Evolutionary conservation across 345 rosid species (phyloP).

Genomic region (Gossypium turneri): DNA sequence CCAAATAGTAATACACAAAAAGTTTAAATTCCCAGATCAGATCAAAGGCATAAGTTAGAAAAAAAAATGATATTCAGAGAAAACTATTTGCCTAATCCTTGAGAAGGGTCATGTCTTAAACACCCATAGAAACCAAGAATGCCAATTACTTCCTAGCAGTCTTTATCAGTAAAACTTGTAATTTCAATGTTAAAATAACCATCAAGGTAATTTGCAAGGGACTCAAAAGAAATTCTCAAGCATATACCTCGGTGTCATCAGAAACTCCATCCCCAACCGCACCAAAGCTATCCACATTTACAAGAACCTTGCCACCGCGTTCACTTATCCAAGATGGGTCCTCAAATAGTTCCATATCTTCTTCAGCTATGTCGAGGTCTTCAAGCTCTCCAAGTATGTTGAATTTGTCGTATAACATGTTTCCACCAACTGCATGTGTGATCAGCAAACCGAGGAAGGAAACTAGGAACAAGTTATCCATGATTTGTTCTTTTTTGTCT

Average conservation of each 20-base stretch:
- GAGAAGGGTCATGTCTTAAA: not conserved
- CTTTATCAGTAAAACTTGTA: not conserved
- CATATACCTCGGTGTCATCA: constrained; percentile 78
- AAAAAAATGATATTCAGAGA: not conserved
- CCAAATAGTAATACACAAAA: not conserved
- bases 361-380: constrained; percentile 51
- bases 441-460: constrained; percentile 49
- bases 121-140: not conserved
- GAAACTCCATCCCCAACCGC: constrained; percentile 86
- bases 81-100: not conserved
- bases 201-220: not conserved
- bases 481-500: constrained; percentile 28
- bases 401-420: constrained; percentile 32
- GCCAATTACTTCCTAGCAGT: not conserved
- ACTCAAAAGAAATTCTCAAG: not conserved
- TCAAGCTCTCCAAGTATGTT: constrained; percentile 52
- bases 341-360: constrained; percentile 36
- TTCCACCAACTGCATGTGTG: constrained; percentile 46
- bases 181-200: not conserved
- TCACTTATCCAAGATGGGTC: constrained; percentile 50
- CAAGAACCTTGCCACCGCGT: constrained; percentile 58
- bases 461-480: constrained; percentile 49
- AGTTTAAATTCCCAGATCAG: not conserved
- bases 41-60: not conserved
- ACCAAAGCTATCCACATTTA: constrained; percentile 92